phyloP scores from a whole-genome alignment of 2,329 filamentous ascomycete genomes.

The Trichothecium roseum region DNA sequence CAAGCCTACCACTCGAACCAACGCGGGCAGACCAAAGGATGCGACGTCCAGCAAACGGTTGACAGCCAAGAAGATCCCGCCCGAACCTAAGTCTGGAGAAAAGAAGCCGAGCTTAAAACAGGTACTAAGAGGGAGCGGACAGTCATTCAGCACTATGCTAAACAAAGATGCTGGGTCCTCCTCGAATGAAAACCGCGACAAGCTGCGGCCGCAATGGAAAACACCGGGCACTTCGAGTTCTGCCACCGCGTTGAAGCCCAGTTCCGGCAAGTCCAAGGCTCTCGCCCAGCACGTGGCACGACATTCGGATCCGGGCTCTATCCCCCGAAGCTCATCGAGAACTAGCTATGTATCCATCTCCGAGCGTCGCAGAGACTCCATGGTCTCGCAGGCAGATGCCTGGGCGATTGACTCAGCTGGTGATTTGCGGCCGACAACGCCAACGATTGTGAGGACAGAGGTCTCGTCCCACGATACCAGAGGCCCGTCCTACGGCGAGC shows the following conservation, averaged over 20 bases:
- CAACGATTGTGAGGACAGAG: conserved; percentile 19
- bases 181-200: conserved; percentile 11
- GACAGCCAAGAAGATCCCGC: conserved; percentile 10
- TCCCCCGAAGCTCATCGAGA: conserved; percentile 30
- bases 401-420: conserved; percentile 40
- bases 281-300: neutral
- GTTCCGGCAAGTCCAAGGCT: conserved; percentile 2
- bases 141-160: conserved; percentile 37
- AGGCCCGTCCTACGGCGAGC: neutral
- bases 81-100: conserved; percentile 18
- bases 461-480: conserved; percentile 12
- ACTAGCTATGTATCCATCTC: conserved; percentile 40
- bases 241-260: conserved; percentile 6
- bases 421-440: conserved; percentile 33
- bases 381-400: conserved; percentile 45
- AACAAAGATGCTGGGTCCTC: conserved; percentile 30
- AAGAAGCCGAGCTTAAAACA: conserved; percentile 38
- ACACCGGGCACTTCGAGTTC: conserved; percentile 6
- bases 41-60: conserved; percentile 16
- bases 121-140: conserved; percentile 38
- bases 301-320: conserved; percentile 13
- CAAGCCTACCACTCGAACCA: conserved; percentile 10
- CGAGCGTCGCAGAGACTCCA: conserved; percentile 40
- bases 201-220: conserved; percentile 15
- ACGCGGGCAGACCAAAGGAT: conserved; percentile 14